phyloP scores from a whole-genome alignment of 345 rosid genomes.

The Brassica cretica region DNA sequence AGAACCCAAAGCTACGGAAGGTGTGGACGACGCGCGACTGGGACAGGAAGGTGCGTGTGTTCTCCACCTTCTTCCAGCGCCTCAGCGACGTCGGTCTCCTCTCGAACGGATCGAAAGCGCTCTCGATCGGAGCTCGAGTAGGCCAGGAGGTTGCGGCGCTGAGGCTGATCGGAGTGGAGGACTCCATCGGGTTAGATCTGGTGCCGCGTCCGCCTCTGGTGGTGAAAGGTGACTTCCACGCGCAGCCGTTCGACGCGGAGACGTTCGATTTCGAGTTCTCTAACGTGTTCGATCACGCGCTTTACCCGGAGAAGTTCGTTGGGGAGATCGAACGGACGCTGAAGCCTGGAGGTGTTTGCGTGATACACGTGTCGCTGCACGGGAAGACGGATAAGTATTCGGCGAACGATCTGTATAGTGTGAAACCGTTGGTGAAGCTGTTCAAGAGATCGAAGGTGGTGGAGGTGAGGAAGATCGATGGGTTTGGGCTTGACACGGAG shows the following conservation, averaged over 20 bases:
- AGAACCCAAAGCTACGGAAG: constrained; percentile 69
- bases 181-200: constrained; percentile 84
- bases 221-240: constrained; percentile 77
- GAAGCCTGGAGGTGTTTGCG: constrained; percentile 72
- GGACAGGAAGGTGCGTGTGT: constrained; percentile 78
- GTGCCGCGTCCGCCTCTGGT: constrained; percentile 89
- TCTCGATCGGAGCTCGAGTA: constrained; percentile 84
- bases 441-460: constrained; percentile 63
- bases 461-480: constrained; percentile 67
- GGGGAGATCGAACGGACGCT: constrained; percentile 88
- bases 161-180: constrained; percentile 56
- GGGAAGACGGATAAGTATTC: constrained; percentile 79
- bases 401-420: constrained; percentile 76
- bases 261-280: constrained; percentile 92
- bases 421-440: constrained; percentile 57
- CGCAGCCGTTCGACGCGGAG: constrained; percentile 65
- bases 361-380: constrained; percentile 68
- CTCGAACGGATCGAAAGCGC: constrained; percentile 57
- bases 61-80: constrained; percentile 56
- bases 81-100: constrained; percentile 47
- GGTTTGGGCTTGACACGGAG: constrained; percentile 94
- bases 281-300: constrained; percentile 95
- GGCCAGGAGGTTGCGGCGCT: constrained; percentile 95
- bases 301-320: constrained; percentile 75
- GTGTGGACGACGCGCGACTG: constrained; percentile 90